A percentile compares a stretch with the other conserved stretches of the same genome.
phyloP scores from a whole-genome alignment of 2,329 filamentous ascomycete species.

The Mycogone perniciosa region DNA sequence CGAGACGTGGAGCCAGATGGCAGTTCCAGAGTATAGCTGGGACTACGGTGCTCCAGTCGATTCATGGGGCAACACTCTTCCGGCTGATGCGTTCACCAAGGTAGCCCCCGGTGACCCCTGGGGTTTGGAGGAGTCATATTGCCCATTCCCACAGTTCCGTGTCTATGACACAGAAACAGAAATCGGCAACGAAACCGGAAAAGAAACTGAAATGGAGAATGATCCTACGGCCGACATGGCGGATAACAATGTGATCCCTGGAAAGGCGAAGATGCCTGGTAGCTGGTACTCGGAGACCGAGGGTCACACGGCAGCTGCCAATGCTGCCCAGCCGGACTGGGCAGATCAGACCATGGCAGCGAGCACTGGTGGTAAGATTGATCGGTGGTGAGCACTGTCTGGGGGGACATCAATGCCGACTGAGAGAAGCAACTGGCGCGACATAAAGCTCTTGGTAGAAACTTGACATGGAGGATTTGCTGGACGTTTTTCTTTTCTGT shows the following conservation, averaged over 20 bases:
- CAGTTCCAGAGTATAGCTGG: neutral
- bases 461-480: too few relatives aligned
- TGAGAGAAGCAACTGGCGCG: too few relatives aligned
- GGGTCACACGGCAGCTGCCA: conserved; percentile 1
- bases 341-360: conserved; percentile 26
- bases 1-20: neutral
- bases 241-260: conserved; percentile 5
- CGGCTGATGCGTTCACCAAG: too few relatives aligned
- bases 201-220: conserved; percentile 12
- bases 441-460: too few relatives aligned
- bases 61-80: too few relatives aligned
- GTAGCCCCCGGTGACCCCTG: too few relatives aligned
- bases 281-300: conserved; percentile 18
- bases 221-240: neutral
- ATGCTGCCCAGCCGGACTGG: conserved; percentile 19
- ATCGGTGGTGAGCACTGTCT: conserved; percentile 12
- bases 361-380: conserved; percentile 23
- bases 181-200: conserved; percentile 14
- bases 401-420: too few relatives aligned
- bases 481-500: too few relatives aligned
- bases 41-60: neutral
- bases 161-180: neutral
- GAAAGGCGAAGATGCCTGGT: conserved; percentile 25
- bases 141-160: too few relatives aligned
- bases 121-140: too few relatives aligned